Evolutionary conservation across 345 rosid genomes (phyloP), one percentile per base, ranked within the genome.

Genomic region (Mercurialis annua): DNA sequence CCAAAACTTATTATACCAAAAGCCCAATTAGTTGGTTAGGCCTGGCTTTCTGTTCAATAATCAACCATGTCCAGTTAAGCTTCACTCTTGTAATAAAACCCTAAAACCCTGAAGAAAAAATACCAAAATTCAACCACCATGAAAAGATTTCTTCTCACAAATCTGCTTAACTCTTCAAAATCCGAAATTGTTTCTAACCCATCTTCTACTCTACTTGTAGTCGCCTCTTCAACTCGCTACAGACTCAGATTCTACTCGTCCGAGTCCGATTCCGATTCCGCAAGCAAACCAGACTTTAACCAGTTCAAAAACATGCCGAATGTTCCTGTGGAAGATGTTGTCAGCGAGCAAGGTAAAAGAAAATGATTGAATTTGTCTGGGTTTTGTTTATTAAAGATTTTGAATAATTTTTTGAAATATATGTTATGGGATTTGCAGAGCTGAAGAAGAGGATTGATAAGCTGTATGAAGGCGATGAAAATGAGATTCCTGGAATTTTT

Each of bases 401-500:
- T 21, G 7, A 40, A 30, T 57, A 17, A 20, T 14, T 48, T 36
- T 26, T 10, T 29, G 23, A 6, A 31, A n/a, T 52, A 26, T 21
- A 9, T 42, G 46, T n/a, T 55, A 1, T 40, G 10, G n/a, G 27
- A 2, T 43, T 70, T 48, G 2, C 78, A 90, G 97, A 86, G 81
- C 81, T 90, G 62, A 88, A 80, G 66, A 73, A 31, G 67, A 76
- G 78, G 64, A 84, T 90, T 52, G 67, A 73, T 33, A 82, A 64
- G 67, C 82, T 69, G 59, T 62, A 77, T 36, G 89, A 81, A 29
- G 92, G 84, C 14, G 81, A 90, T 56, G 84, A 67, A 12, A 86
- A 81, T 20, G 87, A 84, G 7, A 58, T 90, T 4, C 95, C 94
- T 0, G 70, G 75, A 0, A 82, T 90, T 14, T 80, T 90, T 12